Evolutionary conservation across 2,329 filamentous ascomycete species (phyloP), one percentile per base, ranked within the genome.

Genomic region (Diaporthe amygdali): DNA sequence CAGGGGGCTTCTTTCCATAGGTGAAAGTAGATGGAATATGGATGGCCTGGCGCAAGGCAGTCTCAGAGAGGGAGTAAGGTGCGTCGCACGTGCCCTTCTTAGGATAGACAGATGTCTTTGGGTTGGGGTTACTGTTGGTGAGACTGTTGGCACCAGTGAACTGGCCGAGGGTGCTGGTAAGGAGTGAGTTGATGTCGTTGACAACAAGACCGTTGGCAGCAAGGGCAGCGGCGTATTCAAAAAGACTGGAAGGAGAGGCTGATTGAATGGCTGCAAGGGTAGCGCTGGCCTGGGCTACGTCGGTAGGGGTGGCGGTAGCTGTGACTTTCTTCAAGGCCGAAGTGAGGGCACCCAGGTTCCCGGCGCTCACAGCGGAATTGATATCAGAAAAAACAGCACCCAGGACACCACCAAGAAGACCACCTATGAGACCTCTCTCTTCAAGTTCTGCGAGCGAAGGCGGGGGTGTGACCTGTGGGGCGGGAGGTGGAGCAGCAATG

Each of bases 1-100:
- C 81, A 0, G 87, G 86, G 32, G 80, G 81, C 63, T 83, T 82
- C 17, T 79, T 75, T 15, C 85, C 85, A 72, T 81, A 83, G 15
- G 82, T 82, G 79, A 89, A 90, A 17, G 76, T 78, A 0, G 80
- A 52, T 1, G 88, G 87, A 54, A 89, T 87, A 75, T 84, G 83
- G 66, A 90, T 87, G 2, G 84, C 87, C n/a, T 81, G 76, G 32
- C 86, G 84, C 20, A 90, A 81, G 12, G 78, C 75, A 0, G 75
- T 70, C 75, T 90, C 87, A 0, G 81, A 75, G 4, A 88, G 70
- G 0, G 81, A 82, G 77, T 88, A 90, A 0, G 83, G 81, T 0
- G 87, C 84, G 75, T 90, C 87, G 27, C 30, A 49, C 4, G 61
- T 30, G 17, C 27, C 27, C 44, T 77, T 78, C 72, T 79, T 80